A percentile compares a stretch with the other conserved stretches of the same genome.
phyloP scores from a whole-genome alignment of 352 stramenopile genomes.

The Elongisporangium prolatum region DNA sequence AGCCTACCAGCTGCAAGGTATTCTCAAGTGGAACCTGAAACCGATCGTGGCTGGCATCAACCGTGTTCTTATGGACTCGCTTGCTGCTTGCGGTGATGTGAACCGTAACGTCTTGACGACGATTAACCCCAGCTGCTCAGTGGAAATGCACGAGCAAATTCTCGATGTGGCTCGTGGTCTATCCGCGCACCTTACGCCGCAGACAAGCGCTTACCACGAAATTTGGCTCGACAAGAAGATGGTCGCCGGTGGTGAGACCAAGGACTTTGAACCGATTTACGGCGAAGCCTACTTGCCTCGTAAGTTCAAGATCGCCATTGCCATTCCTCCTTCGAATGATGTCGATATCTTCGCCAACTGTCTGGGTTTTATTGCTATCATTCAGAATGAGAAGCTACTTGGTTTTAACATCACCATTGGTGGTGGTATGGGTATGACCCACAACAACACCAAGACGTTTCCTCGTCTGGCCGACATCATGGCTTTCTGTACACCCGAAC shows the following conservation, averaged over 20 bases:
- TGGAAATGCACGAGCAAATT: constrained; percentile 83
- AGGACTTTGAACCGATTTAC: constrained; percentile 98
- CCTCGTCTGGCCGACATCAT: constrained; percentile 94
- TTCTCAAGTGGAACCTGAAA: constrained; percentile 97
- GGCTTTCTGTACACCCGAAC: constrained; percentile 93
- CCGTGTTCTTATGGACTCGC: constrained; percentile 89
- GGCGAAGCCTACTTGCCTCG: constrained; percentile 94
- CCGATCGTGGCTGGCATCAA: constrained; percentile 92
- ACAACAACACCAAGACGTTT: constrained; percentile 98
- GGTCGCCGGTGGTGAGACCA: constrained; percentile 85
- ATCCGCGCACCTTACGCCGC: constrained; percentile 91
- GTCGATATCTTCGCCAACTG: constrained; percentile 98
- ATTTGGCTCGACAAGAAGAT: constrained; percentile 98
- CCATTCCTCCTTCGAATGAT: constrained; percentile 96
- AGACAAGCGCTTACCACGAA: constrained; percentile 94
- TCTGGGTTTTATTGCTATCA: constrained; percentile 93
- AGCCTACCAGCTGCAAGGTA: constrained; percentile 96
- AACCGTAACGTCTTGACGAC: constrained; percentile 97
- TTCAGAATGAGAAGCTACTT: constrained; percentile 73
- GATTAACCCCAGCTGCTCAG: constrained; percentile 84
- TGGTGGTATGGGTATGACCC: constrained; percentile 96
- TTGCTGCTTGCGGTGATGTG: constrained; percentile 96
- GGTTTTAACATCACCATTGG: constrained; percentile 97
- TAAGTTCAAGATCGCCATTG: constrained; percentile 99
- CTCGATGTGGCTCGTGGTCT: constrained; percentile 84